Conservation (phyloP, 257 asterid species). For the Nicotiana tomentosiformis region DNA sequence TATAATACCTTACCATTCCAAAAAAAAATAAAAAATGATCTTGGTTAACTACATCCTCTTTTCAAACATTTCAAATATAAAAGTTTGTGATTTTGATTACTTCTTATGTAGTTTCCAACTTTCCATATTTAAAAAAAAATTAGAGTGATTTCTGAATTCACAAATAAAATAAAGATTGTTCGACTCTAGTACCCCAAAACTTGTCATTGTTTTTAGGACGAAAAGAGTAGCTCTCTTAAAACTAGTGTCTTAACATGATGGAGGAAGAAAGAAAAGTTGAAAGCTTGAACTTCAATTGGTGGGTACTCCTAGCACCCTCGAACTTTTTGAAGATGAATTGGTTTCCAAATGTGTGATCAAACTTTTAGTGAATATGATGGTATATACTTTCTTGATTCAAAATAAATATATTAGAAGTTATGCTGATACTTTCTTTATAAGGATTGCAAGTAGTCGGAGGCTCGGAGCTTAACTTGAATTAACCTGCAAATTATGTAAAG, state of each 20-base stretch:
- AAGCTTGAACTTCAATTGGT: neutral
- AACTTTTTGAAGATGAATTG: neutral
- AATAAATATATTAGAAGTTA: neutral
- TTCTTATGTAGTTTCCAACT: neutral
- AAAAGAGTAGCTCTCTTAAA: neutral
- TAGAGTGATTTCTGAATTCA: neutral
- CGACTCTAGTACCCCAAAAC: neutral
- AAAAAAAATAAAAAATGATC: too few relatives aligned
- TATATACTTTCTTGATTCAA: neutral
- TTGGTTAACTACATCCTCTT: neutral
- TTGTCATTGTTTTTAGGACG: neutral
- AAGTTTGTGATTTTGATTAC: neutral
- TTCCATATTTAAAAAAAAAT: neutral
- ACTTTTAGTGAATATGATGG: neutral
- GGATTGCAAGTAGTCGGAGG: neutral
- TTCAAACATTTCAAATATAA: neutral
- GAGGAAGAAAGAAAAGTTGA: neutral
- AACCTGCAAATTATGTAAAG: conserved; percentile 2
- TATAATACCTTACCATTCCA: too few relatives aligned
- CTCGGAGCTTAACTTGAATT: neutral
- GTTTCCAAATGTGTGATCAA: neutral
- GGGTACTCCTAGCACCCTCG: neutral
- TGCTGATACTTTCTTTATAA: neutral
- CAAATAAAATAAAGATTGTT: neutral
- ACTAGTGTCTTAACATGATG: neutral